Evolutionary conservation across 208 protist genomes (phyloP).

Genomic region (Wallacemonas sp.): DNA sequence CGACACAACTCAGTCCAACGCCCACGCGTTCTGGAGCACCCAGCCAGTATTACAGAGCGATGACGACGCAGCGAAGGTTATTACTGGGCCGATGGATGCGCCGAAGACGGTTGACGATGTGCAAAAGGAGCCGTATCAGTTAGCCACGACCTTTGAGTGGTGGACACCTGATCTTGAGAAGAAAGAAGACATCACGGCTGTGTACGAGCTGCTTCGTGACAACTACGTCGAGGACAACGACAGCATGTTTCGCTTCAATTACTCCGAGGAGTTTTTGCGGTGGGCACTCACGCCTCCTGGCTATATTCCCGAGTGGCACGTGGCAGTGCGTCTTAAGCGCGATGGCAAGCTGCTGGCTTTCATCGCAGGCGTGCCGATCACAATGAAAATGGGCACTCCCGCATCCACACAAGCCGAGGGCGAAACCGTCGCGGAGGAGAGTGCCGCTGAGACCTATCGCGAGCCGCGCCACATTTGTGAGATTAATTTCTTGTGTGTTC

Average conservation of each 20-base stretch:
- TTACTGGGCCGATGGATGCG: slow-evolving; percentile 58
- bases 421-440: slow-evolving; percentile 15
- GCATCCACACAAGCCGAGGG: slow-evolving; percentile 6
- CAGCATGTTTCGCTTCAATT: slow-evolving; percentile 99
- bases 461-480: slow-evolving; percentile 93
- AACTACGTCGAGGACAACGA: slow-evolving; percentile 99
- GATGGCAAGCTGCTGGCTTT: slow-evolving; percentile 95
- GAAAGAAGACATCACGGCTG: slow-evolving; percentile 55
- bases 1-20: background rate
- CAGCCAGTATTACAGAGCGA: slow-evolving; percentile 76
- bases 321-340: slow-evolving; percentile 93
- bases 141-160: slow-evolving; percentile 96
- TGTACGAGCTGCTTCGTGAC: slow-evolving; percentile 96
- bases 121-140: slow-evolving; percentile 78
- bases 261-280: slow-evolving; percentile 96
- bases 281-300: slow-evolving; percentile 98
- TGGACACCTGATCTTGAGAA: slow-evolving; percentile 87
- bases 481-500: slow-evolving; percentile 99
- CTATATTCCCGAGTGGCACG: slow-evolving; percentile 95
- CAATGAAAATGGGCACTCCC: slow-evolving; percentile 72
- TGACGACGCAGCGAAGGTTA: slow-evolving; percentile 21
- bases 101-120: slow-evolving; percentile 88
- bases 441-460: slow-evolving; percentile 21
- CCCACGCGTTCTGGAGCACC: slow-evolving; percentile 83
- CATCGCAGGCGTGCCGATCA: slow-evolving; percentile 96